Base-by-base conservation (phyloP, 176 grass and related monocot genomes). In the Oryza punctata region DNA sequence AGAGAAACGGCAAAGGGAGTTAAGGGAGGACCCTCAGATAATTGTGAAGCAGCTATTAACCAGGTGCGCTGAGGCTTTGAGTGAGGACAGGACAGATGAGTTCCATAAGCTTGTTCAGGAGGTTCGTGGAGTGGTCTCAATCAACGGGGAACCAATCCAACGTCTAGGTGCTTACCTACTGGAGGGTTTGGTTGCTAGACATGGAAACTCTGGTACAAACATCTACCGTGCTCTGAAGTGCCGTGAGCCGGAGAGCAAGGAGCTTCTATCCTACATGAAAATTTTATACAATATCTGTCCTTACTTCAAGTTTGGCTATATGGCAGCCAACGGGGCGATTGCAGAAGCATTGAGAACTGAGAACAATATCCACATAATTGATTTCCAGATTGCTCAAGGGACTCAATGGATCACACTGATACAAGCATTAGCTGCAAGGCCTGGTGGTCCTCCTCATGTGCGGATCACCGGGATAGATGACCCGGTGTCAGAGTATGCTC, bases 351-450 rank as follows among this genome's bases (percentile, higher is more conserved):
- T 98, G 65, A 84, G 89, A 85, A 86, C 61, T 33, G 96, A 98
- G 77, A 87, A 95, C 91, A 91, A 69, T 29, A 98, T 98, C 77
- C 93, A 98, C 82, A 95, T 98, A 82, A 89, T 98, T 77, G 96
- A 98, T 91, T 98, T 98, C 45, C 96, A 98, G 78, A 98, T 98
- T 85, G 89, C 93, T 86, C 96, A 98, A 92, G 96, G 96, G 37
- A 95, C 96, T 70, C 96, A 98, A 78, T 98, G 96, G 96, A 82
- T 98, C 79, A 98, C 96, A 59, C 87, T 98, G 75, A 95, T 98
- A 82, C 93, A 95, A 87, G 96, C 96, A 0, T 75, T 98, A 61
- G 93, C 96, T 63, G 93, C 93, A 57, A 87, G 93, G 74, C 96
- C 96, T 61, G 91, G 89, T 25, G 96, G 96, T 28, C 96, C 96